A percentile compares a stretch with the other conserved stretches of the same genome.
Evolutionary conservation across 371 early-diverging fungal species (phyloP).

Genomic region (Mucor indicus): DNA sequence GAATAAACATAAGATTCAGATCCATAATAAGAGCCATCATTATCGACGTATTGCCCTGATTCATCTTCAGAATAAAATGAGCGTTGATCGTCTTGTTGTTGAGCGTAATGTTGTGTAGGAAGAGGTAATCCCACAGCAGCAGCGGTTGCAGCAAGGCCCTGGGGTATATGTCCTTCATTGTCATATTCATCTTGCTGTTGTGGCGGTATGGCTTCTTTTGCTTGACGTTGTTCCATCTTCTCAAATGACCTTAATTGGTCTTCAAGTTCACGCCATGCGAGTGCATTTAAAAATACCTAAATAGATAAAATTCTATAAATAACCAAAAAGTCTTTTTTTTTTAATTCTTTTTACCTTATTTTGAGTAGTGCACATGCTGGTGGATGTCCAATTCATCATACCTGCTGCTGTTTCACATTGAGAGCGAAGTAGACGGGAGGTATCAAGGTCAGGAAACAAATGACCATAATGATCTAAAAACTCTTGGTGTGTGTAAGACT

Average conservation of each 20-base stretch:
- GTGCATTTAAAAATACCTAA: slow-evolving; percentile 71
- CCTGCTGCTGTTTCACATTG: slow-evolving; percentile 60
- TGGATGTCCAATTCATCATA: slow-evolving; percentile 63
- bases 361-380: slow-evolving; percentile 70
- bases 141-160: too few relatives aligned
- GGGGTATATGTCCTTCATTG: too few relatives aligned
- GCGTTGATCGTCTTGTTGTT: slow-evolving; percentile 60
- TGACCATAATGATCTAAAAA: slow-evolving; percentile 69
- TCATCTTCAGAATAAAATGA: slow-evolving; percentile 74
- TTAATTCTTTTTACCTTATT: slow-evolving; percentile 45
- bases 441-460: slow-evolving; percentile 41
- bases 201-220: slow-evolving; percentile 11
- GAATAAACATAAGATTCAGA: slow-evolving; percentile 26
- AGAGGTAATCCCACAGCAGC: slow-evolving; percentile 36
- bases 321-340: too few relatives aligned
- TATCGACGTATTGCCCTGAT: slow-evolving; percentile 25
- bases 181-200: background rate
- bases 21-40: slow-evolving; percentile 23
- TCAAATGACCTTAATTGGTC: slow-evolving; percentile 53
- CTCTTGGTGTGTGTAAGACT: slow-evolving; percentile 57
- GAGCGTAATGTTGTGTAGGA: slow-evolving; percentile 19
- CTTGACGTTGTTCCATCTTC: slow-evolving; percentile 44
- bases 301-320: too few relatives aligned
- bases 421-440: slow-evolving; percentile 37
- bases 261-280: slow-evolving; percentile 71